Percentiles rank a stretch among this genome's conserved stretches.
These are phyloP conservation scores for Medicago arabica DNA, from an alignment of 306 rosid genomes.

Conservation along the genomic window DNA sequence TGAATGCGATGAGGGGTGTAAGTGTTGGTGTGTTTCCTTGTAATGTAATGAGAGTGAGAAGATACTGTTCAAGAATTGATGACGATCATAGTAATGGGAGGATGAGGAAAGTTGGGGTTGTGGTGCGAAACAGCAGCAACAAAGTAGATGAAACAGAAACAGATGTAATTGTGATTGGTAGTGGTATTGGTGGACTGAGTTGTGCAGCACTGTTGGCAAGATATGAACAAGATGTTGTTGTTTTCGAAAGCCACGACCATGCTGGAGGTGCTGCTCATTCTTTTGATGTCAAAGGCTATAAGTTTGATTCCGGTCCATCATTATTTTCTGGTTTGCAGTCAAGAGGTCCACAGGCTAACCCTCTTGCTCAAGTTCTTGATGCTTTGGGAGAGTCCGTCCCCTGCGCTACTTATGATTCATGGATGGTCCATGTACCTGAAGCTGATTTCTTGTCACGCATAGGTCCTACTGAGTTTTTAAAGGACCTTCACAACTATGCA, in stretches of 20 bases:
- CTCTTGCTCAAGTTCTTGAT: conserved; percentile 89
- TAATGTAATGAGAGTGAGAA: not conserved
- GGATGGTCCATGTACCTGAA: conserved; percentile 94
- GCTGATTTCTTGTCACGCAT: conserved; percentile 90
- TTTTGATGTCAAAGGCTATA: conserved; percentile 72
- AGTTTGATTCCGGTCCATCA: conserved; percentile 92
- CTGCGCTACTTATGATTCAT: conserved; percentile 85
- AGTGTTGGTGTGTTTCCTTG: conserved; percentile 36
- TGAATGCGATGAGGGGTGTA: conserved; percentile 41
- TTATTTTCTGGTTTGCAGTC: conserved; percentile 89
- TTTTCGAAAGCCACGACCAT: conserved; percentile 80
- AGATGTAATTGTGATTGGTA: conserved; percentile 82
- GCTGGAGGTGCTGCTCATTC: conserved; percentile 97
- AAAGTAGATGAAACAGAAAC: conserved; percentile 52
- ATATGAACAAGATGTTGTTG: conserved; percentile 77
- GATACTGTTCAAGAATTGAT: not conserved
- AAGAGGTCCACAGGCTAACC: conserved; percentile 93
- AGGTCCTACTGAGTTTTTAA: conserved; percentile 89
- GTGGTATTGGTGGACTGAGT: conserved; percentile 87
- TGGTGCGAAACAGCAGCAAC: not conserved
- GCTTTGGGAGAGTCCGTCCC: conserved; percentile 85
- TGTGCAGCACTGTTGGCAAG: conserved; percentile 85
- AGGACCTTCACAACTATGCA: conserved; percentile 86
- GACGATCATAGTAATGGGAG: conserved; percentile 1
- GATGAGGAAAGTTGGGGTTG: not conserved